Evolutionary conservation across 768 basidiomycete genomes (phyloP), one percentile per base, ranked within the genome.

Genomic region (Mycena capillaripes): DNA sequence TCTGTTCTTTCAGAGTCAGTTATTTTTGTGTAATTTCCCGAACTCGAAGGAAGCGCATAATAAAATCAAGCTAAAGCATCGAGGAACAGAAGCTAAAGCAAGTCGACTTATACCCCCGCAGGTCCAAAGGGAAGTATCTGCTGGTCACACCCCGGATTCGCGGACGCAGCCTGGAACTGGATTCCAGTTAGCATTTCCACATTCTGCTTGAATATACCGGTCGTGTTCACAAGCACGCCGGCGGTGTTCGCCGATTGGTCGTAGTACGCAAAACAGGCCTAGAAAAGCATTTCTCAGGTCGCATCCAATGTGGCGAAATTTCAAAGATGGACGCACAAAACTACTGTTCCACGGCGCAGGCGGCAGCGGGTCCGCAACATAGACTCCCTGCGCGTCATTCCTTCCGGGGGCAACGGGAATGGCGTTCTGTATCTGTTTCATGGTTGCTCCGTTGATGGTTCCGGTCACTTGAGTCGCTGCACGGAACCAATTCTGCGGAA

Each of bases 361-460:
- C 10, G 73, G 69, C 36, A 52, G 21, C 3, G 73, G 69, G 55
- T 74, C 72, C 6, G 64, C 48, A 9, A 74, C 68, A 38, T 59
- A 74, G 2, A 74, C 69, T 7, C 72, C 68, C 42, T 70, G 61
- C 27, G 67, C 72, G 63, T 70, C 62, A n/a, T 74, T 74, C 36
- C 72, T 34, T 4, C 73, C 69, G 1, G 73, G 73, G 6, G 42
- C 42, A 0, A 57, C 16, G 3, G 63, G 57, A 32, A 74, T 27
- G 10, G 38, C 64, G 2, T 48, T 53, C 10, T 16, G 0, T 25
- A 74, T 16, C 30, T 27, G 30, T 8, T 44, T 6, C 2, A n/a
- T 36, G 30, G 40, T 32, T 9, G 34, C 50, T 2, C 34, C 65
- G 4, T 25, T 27, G 21, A 66, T 53, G 2, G 38, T 53, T 7